phyloP scores from a whole-genome alignment of 768 basidiomycete genomes.

The Sutorius australiensis region DNA sequence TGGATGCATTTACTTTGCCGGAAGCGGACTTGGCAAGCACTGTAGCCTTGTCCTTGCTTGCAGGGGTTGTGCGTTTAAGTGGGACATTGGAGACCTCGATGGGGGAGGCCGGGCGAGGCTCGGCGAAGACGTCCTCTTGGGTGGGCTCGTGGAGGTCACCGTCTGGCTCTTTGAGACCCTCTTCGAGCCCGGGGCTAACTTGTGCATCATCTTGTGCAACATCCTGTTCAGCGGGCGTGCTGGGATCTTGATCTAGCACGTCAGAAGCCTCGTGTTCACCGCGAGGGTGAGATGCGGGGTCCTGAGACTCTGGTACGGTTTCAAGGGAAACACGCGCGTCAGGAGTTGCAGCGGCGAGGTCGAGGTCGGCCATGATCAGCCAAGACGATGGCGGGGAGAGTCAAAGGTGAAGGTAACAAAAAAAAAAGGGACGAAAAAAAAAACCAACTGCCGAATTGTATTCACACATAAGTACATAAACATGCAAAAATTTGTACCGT shows the following conservation, averaged over 20 bases:
- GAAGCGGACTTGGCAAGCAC: constrained; percentile 41
- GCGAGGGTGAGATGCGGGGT: constrained; percentile 23
- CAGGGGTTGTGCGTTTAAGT: constrained; percentile 26
- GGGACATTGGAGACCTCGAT: constrained; percentile 20
- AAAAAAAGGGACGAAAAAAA: constrained; percentile 13
- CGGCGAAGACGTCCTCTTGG: constrained; percentile 21
- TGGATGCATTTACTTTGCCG: constrained; percentile 47
- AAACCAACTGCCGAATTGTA: constrained; percentile 6
- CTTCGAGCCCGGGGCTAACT: constrained; percentile 14
- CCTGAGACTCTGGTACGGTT: constrained; percentile 18
- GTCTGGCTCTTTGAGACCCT: constrained; percentile 12
- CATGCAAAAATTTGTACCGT: constrained; percentile 9
- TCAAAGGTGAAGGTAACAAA: constrained; percentile 4
- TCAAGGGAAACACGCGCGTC: constrained; percentile 23
- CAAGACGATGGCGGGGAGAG: constrained; percentile 14
- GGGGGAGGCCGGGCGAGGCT: constrained; percentile 13
- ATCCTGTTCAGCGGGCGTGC: constrained; percentile 17
- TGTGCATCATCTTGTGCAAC: constrained; percentile 19
- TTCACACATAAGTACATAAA: constrained; percentile 23
- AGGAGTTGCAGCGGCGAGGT: constrained; percentile 19
- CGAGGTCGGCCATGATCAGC: constrained; percentile 38
- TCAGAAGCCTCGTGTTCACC: constrained; percentile 39
- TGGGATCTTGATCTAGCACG: constrained; percentile 30
- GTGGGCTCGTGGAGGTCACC: constrained; percentile 20
- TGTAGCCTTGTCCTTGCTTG: constrained; percentile 32